Percentiles rank a stretch among this genome's conserved stretches.
phyloP scores from a whole-genome alignment of 345 rosid species.

The Lepidium aucheri region DNA sequence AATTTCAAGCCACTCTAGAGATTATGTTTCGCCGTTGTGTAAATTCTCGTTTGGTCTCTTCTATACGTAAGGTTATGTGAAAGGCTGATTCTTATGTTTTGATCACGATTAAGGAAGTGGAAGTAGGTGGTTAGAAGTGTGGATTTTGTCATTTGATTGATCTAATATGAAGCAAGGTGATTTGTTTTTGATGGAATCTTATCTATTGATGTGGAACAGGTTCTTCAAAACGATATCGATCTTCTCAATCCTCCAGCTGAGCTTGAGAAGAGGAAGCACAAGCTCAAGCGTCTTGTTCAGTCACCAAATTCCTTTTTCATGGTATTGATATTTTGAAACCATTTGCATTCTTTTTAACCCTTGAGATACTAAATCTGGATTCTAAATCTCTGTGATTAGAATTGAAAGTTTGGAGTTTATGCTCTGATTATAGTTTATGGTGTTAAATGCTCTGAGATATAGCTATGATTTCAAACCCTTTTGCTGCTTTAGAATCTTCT shows the following conservation, averaged over 20 bases:
- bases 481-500: background rate
- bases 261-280: conserved; percentile 80
- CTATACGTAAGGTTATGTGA: background rate
- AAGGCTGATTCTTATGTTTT: background rate
- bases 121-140: background rate
- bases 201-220: conserved; percentile 21
- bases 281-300: conserved; percentile 74
- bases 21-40: background rate
- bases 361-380: no score
- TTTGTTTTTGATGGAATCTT: background rate
- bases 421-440: background rate
- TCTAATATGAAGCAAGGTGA: background rate
- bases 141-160: background rate
- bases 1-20: background rate
- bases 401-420: background rate
- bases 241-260: conserved; percentile 65
- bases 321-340: conserved; percentile 25
- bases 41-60: background rate
- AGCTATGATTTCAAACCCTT: no score
- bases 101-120: background rate
- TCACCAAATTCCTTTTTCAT: conserved; percentile 70
- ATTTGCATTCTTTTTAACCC: background rate
- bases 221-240: conserved; percentile 66
- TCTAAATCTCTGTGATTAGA: background rate
- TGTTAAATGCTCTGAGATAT: background rate